Base-by-base conservation (phyloP, 352 stramenopile genomes). In the Pythium guiyangense region DNA sequence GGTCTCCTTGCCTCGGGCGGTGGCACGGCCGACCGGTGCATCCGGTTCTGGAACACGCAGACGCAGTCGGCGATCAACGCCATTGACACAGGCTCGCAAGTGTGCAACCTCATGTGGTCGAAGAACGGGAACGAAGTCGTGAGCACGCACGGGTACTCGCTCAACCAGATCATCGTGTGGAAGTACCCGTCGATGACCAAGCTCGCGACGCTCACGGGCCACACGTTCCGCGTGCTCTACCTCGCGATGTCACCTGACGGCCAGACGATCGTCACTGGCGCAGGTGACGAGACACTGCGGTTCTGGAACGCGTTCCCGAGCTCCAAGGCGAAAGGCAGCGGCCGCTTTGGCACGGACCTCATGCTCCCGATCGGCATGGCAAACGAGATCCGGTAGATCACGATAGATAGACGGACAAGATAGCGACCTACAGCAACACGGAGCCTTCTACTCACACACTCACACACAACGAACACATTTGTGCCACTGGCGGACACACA, bases 101-200 rank as follows among this genome's bases (percentile, higher is more conserved):
- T 99, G 45, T 99, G 96, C 77, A 99, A 99, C 71, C 77, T 99
- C 54, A 96, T 98, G 68, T 99, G 94, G 94, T 97, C 92, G 1
- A 95, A 96, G 65, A 98, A 98, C 60, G 94, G 90, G 52, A 98
- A 99, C 70, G 97, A 99, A 62, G 88, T 99, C 59, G 96, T 99
- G 56, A 98, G 92, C 59, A 99, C 96, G n/a, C 97, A 99, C 73
- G 97, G 97, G 26, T 99, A 98, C 79, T 98, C 89, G 58, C 80
- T 99, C 25, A 99, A 99, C 85, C 88, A 96, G 66, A 98, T 99
- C 73, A 97, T 98, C 60, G 84, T 98, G 60, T 98, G 95, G 96
- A 94, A 97, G 60, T 98, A 99, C 69, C 96, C 96, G 45, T 96
- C 67, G 39, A 98, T 99, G 91, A 90, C 84, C 43, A 99, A 99